Base-by-base conservation (phyloP, 768 basidiomycete species). In the Amanita rubescens region DNA sequence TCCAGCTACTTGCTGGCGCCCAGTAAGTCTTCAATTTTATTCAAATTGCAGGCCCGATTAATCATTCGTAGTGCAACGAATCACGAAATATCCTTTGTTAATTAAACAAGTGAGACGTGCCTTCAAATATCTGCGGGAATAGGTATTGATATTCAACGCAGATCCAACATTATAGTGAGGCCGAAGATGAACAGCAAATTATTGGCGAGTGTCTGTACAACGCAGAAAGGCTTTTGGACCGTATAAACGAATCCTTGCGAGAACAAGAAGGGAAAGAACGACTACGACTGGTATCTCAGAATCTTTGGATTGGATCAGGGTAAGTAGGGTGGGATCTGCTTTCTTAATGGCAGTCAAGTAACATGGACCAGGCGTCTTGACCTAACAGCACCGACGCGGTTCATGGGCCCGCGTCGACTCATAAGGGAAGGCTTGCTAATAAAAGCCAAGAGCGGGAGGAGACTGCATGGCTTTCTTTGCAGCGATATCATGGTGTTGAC, bases 1-100 rank as follows among this genome's bases (percentile, higher is more conserved):
- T 90, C 94, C 1, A 93, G 91, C 60, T 96, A 94, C 66, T 69
- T 97, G 33, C 79, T 97, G 9, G 84, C 82, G n/a, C 94, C 94
- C 0, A 95, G 93, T 94, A 67, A 60, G 83, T 71, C 55, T 24
- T 20, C 19, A 22, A 14, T 35, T 34, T 30, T 46, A 17, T 25
- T n/a, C 43, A 9, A 38, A 61, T 5, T 2, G 9, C 17, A 14
- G 24, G 38, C 37, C 37, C 47, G 14, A 33, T 27, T 14, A 38
- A 33, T 35, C 30, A 22, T 32, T 12, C 38, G 17, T 56, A 93
- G 90, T 94, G 93, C 93, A 96, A 81, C 84, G 95, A 8, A 84
- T 97, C 53, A 96, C 95, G 0, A 78, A 92, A 53, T 99, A 98
- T 64, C 95, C 95, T 0, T 74, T 99, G 0, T 75, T 97, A 30